A percentile compares a stretch with the other conserved stretches of the same genome.
phyloP scores from a whole-genome alignment of 1,284 basidiomycete genomes.

The Retiboletus fuscus region DNA sequence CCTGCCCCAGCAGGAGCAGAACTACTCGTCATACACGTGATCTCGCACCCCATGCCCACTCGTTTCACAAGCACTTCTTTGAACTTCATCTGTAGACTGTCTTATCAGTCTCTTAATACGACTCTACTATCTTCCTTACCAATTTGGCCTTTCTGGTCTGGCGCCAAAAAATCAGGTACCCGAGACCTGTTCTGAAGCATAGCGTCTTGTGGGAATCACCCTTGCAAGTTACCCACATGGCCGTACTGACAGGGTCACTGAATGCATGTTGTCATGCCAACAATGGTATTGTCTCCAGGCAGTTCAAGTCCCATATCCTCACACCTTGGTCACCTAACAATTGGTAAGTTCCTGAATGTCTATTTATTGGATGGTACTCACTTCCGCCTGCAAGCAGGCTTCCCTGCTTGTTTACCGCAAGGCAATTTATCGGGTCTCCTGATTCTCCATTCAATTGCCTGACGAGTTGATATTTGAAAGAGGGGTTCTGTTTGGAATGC shows the following conservation, averaged over 20 bases:
- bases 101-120: background rate
- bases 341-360: background rate
- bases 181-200: background rate
- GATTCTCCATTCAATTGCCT: background rate
- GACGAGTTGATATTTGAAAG: background rate
- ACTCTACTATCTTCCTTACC: background rate
- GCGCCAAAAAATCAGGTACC: background rate
- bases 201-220: background rate
- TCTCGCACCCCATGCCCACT: background rate
- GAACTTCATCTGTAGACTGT: background rate
- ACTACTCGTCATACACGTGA: background rate
- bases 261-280: background rate
- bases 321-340: slow-evolving; percentile 4
- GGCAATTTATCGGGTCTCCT: background rate
- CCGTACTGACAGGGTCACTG: background rate
- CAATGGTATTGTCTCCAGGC: background rate
- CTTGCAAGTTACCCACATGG: background rate
- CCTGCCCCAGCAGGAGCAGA: background rate
- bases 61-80: background rate
- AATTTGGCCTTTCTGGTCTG: background rate
- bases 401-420: background rate
- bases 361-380: background rate
- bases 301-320: slow-evolving; percentile 3
- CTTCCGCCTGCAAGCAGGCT: slow-evolving; percentile 2
- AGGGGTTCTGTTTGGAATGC: background rate